Conservation (phyloP, 768 basidiomycete species). For the Pleurotus tuoliensis region DNA sequence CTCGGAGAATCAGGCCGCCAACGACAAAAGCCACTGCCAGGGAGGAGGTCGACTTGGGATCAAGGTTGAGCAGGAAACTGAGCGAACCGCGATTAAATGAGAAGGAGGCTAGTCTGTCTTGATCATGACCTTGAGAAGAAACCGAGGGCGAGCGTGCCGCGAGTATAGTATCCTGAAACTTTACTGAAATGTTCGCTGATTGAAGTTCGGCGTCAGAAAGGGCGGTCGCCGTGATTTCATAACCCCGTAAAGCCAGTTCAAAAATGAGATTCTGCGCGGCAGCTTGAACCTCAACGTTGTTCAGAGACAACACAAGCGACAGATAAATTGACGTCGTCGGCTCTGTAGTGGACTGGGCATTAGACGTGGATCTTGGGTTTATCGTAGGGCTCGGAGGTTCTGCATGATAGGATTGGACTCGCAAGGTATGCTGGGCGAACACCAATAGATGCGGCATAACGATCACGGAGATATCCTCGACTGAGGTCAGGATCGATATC, state of each 20-base stretch:
- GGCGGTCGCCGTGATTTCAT: constrained; percentile 33
- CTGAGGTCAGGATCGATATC: constrained; percentile 18
- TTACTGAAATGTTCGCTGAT: constrained; percentile 43
- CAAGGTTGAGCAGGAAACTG: constrained; percentile 45
- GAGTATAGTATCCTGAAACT: constrained; percentile 50
- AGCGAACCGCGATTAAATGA: constrained; percentile 41
- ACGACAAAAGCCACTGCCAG: constrained; percentile 42
- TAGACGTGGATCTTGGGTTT: neutral
- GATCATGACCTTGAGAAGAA: constrained; percentile 33
- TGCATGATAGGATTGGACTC: constrained; percentile 39
- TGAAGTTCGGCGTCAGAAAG: constrained; percentile 25
- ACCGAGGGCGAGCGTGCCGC: constrained; percentile 53
- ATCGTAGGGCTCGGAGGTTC: constrained; percentile 1
- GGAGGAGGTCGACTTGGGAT: constrained; percentile 32
- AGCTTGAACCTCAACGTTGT: constrained; percentile 50
- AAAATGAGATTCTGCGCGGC: constrained; percentile 68
- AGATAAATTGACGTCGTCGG: constrained; percentile 7
- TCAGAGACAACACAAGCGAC: constrained; percentile 19
- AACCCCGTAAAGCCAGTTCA: constrained; percentile 46
- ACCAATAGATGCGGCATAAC: constrained; percentile 58
- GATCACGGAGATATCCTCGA: constrained; percentile 37
- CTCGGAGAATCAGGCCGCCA: constrained; percentile 45
- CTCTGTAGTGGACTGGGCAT: neutral
- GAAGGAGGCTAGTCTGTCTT: constrained; percentile 62
- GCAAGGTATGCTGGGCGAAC: constrained; percentile 54